Percentiles rank a stretch among this genome's conserved stretches.
These are phyloP conservation scores for Fusarium multiceps DNA, from an alignment of 2,329 filamentous ascomycete species.

Conservation along the genomic window DNA sequence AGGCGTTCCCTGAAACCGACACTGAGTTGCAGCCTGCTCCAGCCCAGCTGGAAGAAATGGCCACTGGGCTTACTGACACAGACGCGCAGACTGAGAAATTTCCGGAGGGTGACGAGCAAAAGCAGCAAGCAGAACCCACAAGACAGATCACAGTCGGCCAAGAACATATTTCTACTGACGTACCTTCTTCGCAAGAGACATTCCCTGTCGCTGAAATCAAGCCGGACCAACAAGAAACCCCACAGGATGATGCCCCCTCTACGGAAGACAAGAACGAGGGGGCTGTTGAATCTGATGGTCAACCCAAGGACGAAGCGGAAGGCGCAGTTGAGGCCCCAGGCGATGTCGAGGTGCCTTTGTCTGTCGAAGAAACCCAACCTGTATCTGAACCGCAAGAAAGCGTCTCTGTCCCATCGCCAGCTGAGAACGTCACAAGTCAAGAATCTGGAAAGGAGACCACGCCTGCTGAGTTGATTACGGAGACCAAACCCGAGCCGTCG, in stretches of 20 bases:
- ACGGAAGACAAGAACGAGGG: slow-evolving; percentile 11
- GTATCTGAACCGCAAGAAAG: background rate
- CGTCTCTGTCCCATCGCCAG: background rate
- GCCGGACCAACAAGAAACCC: slow-evolving; percentile 17
- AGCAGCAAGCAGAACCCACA: background rate
- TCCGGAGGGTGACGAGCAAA: background rate
- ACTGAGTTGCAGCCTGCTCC: background rate
- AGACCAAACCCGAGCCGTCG: background rate
- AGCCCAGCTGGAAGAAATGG: background rate
- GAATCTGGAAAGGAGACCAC: background rate
- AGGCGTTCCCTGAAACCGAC: background rate
- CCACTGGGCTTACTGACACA: background rate
- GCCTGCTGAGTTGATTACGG: background rate
- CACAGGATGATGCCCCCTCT: background rate
- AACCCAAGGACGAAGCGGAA: background rate
- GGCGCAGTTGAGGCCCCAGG: background rate
- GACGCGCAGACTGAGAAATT: background rate
- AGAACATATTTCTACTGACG: background rate
- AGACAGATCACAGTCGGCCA: background rate
- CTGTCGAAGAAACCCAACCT: background rate
- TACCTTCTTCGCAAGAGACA: background rate
- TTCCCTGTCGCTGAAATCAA: background rate
- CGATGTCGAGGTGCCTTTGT: background rate
- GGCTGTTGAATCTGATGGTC: background rate
- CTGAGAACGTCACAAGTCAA: background rate